Evolutionary conservation across 345 rosid genomes (phyloP), one percentile per base, ranked within the genome.

Genomic region (Aegle marmelos): DNA sequence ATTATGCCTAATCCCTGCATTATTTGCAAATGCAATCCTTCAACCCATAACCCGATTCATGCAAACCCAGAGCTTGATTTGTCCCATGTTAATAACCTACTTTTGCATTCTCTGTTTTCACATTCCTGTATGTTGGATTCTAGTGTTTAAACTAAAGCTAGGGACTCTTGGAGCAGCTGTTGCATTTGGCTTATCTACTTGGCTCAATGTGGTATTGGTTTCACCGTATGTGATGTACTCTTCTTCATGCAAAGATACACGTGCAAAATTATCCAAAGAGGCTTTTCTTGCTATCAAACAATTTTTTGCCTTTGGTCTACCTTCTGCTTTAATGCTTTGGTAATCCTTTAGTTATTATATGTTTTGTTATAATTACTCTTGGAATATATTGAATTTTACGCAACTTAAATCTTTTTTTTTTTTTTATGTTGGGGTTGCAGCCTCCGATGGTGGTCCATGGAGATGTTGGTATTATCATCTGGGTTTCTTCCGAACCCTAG

Each of bases 401-500:
- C 36, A 6, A 2, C 59, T 24, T 72, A 7, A 14, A 72, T 33
- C 33, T 71, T 11, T 53, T 22, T n/a, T 2, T 34, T 72, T 58
- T n/a, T 2, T 34, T 72, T 58, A 7, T 59, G 67, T 14, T 36
- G 50, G 14, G 54, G 31, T 22, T 79, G 79, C 82, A 95, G 98
- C 86, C 90, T 93, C 6, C 93, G 92, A 78, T 93, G 98, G 97
- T 95, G 98, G 98, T 93, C 98, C 27, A 93, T 89, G 76, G 98
- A 95, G 81, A 79, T 93, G 60, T 86, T 95, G 6, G 78, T 84
- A 69, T 45, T 95, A 86, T 85, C 93, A n/a, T 93, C 95, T 19
- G 98, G 98, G 7, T 68, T 91, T 10, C 77, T 93, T 33, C 97
- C 94, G 2, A 93, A 91, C 79, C 95, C 95, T 0, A 72, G 84